Base-by-base conservation (phyloP, 106 monocot genomes). In the Ottelia alismoides region DNA sequence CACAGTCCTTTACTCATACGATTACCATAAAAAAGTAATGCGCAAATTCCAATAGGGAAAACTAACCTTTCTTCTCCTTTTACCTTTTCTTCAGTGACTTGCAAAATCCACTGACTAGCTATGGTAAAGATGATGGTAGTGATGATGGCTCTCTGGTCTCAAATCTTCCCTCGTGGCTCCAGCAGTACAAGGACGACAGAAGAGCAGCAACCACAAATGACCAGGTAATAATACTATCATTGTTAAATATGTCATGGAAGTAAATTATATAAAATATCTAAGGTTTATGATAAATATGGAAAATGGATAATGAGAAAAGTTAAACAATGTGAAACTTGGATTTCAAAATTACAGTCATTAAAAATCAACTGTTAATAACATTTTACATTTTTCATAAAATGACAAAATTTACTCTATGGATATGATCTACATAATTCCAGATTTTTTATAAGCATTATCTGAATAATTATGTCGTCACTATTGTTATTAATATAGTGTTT, bases 151-250 rank as follows among this genome's bases (percentile, higher is more conserved):
- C 11, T 16, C 6, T 43, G 6, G 10, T 7, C 16, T 43, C 71
- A 12, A 77, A 27, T 35, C 67, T 82, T 10, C 81, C 91, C 66
- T 57, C 85, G 22, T 92, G 91, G 91, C 91, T 85, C 11, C 71
- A 69, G 35, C 63, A 69, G 20, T 75, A 70, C 25, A 70, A 81
- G 35, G 78, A 78, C 31, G 72, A 72, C 20, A 72, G 49, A 53
- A 65, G 23, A 27, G 53, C 52, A 57, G 28, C 64, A 56, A 40
- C 23, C 45, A 62, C 17, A 12, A 60, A 47, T 47, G 57, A 76
- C 56, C 57, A 75, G 68, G 72, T 78, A 65, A 31, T 24, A 6
- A 50, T 62, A 29, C 45, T 30, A 21, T 29, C n/a, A 49, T 30
- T 11, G 2, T 49, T 30, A n/a, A 28, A 43, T 43, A 7, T 43